Conservation (phyloP, 2,329 filamentous ascomycete species). For the Beauveria caledonica region DNA sequence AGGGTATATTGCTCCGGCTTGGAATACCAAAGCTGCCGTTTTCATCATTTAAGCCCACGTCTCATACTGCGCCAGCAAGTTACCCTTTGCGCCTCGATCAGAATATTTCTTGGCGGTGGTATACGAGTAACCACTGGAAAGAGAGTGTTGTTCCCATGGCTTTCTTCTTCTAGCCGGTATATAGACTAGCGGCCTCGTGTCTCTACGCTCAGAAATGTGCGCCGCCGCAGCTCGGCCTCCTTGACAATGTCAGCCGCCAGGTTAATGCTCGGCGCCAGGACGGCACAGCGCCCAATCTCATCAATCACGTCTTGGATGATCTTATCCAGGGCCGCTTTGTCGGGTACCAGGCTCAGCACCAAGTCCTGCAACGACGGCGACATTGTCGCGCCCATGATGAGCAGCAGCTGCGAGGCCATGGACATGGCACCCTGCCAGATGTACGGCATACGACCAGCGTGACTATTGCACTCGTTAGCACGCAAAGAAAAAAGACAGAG, state of each 20-base stretch:
- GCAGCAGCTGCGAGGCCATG: conserved; percentile 71
- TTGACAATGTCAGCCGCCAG: conserved; percentile 74
- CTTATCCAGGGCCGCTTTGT: conserved; percentile 56
- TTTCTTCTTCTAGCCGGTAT: too few species aligned
- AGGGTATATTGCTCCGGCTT: too few species aligned
- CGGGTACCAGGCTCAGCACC: conserved; percentile 47
- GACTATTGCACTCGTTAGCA: conserved; percentile 33
- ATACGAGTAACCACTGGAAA: too few species aligned
- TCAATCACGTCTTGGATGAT: conserved; percentile 71
- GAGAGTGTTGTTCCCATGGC: too few species aligned
- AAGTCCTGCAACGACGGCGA: conserved; percentile 63
- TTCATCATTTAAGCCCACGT: too few species aligned
- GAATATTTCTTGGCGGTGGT: too few species aligned
- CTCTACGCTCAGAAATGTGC: conserved; percentile 46
- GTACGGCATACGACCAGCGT: conserved; percentile 77
- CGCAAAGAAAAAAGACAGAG: too few species aligned
- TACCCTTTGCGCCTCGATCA: too few species aligned
- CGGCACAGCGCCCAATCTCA: conserved; percentile 66
- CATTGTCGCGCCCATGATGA: conserved; percentile 81
- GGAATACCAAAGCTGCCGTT: too few species aligned
- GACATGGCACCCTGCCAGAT: conserved; percentile 79
- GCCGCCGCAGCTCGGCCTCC: conserved; percentile 66
- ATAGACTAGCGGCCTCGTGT: neutral
- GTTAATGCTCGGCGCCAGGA: conserved; percentile 66
- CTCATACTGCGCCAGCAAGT: too few species aligned